Evolutionary conservation across 116 monocot genomes (phyloP), one percentile per base, ranked within the genome.

Genomic region (Zostera marina): DNA sequence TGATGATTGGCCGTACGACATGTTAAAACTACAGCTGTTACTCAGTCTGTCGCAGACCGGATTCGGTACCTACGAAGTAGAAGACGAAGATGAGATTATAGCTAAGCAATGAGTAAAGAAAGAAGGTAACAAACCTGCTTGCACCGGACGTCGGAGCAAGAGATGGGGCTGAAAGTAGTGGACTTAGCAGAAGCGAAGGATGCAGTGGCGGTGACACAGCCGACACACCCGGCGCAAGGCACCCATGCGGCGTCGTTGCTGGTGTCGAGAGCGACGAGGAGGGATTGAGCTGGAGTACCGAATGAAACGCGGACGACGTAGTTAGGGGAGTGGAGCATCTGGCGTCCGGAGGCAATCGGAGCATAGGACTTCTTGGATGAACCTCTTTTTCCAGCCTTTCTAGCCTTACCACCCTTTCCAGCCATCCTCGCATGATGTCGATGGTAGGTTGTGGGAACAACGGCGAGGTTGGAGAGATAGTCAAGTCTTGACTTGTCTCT

Each of bases 211-310:
- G 58, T 13, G 53, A 63, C 44, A 63, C 75, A 79, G 12, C 75
- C 79, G 53, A 21, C 7, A 63, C 79, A 79, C 20, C 26, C 39
- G 12, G 70, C 22, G 60, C 66, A 70, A 13, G 74, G 74, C 24
- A 79, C 23, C 79, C 74, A 74, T 8, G 74, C 63, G 16, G 62
- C 79, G 48, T 79, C 79, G 25, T 54, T 79, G 70, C 79, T 79
- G 42, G 70, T 79, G 67, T 79, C 79, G 20, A 79, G 16, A 42
- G 74, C 70, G 17, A 70, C 46, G 62, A 79, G 79, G 52, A 79
- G 43, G 20, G 62, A 42, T 47, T 74, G 79, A 4, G 66, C 48
- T 1, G 74, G 79, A 3, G 70, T 71, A 53, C 79, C 79, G 63
- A 79, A 11, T 19, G 42, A 6, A 8, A 73, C 74, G 12, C 66